A percentile compares a stretch with the other conserved stretches of the same genome.
These are phyloP conservation scores for Mortierella alpina DNA, from an alignment of 192 early-diverging fungal genomes.

Conservation along the genomic window DNA sequence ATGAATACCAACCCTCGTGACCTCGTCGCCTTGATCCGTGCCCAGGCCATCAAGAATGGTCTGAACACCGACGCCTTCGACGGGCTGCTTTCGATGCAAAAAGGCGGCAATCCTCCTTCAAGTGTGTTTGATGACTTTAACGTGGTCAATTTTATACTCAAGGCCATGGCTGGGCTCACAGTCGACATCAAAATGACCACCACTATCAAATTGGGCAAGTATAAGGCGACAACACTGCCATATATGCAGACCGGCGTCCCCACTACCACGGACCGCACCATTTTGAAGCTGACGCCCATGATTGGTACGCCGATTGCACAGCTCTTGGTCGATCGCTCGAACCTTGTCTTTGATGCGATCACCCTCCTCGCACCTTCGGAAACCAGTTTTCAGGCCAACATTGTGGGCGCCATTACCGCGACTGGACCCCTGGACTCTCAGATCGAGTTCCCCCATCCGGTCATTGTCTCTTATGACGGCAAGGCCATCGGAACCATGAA, in stretches of 20 bases:
- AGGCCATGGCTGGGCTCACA: conserved; percentile 54
- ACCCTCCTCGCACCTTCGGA: conserved; percentile 51
- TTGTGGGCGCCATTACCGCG: conserved; percentile 9
- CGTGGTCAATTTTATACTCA: conserved; percentile 43
- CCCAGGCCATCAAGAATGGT: conserved; percentile 45
- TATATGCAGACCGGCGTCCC: conserved; percentile 57
- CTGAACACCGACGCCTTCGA: conserved; percentile 54
- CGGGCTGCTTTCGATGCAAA: conserved; percentile 49
- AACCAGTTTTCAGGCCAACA: conserved; percentile 42
- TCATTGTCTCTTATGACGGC: conserved; percentile 55
- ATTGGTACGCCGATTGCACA: conserved; percentile 64
- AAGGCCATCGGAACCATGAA: conserved; percentile 49
- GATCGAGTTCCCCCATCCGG: conserved; percentile 57
- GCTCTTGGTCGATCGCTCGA: conserved; percentile 41
- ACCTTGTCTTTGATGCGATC: conserved; percentile 51
- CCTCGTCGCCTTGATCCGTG: conserved; percentile 52
- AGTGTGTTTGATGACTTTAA: conserved; percentile 54
- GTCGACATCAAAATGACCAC: conserved; percentile 57
- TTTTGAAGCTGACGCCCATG: conserved; percentile 56
- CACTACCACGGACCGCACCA: conserved; percentile 49
- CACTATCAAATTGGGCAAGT: conserved; percentile 57
- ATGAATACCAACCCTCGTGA: conserved; percentile 62
- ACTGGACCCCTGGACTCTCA: conserved; percentile 58
- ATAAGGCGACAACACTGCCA: conserved; percentile 31
- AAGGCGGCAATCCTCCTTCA: conserved; percentile 25